These are phyloP conservation scores for Fagus sylvatica DNA, from an alignment of 306 rosid species.

Conservation along the genomic window DNA sequence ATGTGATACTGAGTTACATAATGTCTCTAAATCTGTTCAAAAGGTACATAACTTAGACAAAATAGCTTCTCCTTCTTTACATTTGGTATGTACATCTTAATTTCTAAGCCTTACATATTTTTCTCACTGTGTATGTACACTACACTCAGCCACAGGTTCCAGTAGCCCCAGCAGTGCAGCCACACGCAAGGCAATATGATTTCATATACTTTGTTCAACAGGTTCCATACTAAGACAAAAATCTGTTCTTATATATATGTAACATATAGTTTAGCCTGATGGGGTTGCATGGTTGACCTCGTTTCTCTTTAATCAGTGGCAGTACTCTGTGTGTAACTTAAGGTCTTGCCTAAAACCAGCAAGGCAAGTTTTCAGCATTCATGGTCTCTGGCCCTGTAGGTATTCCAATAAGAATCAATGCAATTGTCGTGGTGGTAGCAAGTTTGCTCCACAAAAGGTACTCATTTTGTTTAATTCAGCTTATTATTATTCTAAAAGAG, in stretches of 20 bases:
- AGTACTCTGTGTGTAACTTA: constrained; percentile 15
- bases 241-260: not conserved
- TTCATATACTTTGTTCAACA: constrained; percentile 31
- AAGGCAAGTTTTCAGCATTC: constrained; percentile 25
- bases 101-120: not conserved
- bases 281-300: not conserved
- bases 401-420: not conserved
- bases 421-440: not conserved
- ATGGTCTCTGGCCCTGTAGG: constrained; percentile 26
- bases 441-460: constrained; percentile 17
- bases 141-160: constrained; percentile 5
- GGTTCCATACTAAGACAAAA: not conserved
- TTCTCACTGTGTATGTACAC: not conserved
- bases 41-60: not conserved
- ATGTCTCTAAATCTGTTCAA: not conserved
- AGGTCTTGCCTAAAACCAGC: constrained; percentile 25
- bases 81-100: not conserved
- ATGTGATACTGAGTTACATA: not conserved
- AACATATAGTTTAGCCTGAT: not conserved
- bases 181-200: not conserved
- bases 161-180: not conserved
- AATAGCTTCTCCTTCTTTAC: not conserved
- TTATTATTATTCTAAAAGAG: too few species aligned
- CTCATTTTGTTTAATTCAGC: too few species aligned
- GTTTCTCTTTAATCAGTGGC: constrained; percentile 18